Base-by-base conservation (phyloP, 805 yeast species). In the Vanderwaltozyma polyspora region DNA sequence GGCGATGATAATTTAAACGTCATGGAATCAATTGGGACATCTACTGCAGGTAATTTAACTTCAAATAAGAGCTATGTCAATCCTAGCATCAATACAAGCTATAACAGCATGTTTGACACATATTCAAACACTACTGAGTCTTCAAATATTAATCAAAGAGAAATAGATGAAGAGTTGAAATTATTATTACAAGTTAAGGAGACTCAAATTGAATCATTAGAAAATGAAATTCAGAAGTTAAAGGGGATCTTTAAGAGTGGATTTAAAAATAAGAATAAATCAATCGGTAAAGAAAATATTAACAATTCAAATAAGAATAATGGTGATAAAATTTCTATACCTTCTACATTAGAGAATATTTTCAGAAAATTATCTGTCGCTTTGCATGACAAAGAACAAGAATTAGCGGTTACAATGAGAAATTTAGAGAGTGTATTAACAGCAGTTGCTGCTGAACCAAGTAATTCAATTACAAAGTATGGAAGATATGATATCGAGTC, bases 401-500 rank as follows among this genome's bases (percentile, higher is more conserved):
- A 81, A 44, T 60, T 78, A 36, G 66, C 67, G 18, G 80, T 76
- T 15, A 72, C 84, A 1, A 79, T 78, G 41, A 44, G 60, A 12
- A 64, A 79, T 43, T 59, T 83, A 31, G 93, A 83, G 46, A 66
- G 80, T 18, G 45, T 81, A 9, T 44, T 72, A 17, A 70, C 80
- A 1, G 76, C 79, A 0, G 53, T 72, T 18, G 63, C 75, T 2
- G 45, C 72, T 33, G 68, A 68, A 39, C 77, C 79, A 5, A 29
- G 33, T 9, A 69, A 67, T 34, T 41, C 60, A 2, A 53, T 62
- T 16, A 72, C 75, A 2, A 63, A 64, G 23, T 57, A 64, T 37
- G 86, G 85, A 2, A 63, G 78, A 37, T 79, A 72, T 51, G 93
- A 83, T 47, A 79, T 74, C 33, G 76, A 80, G 46, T 86, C 81